Evolutionary conservation across 805 yeast genomes (phyloP), one percentile per base, ranked within the genome.

Genomic region (Kuraishia ogatae): DNA sequence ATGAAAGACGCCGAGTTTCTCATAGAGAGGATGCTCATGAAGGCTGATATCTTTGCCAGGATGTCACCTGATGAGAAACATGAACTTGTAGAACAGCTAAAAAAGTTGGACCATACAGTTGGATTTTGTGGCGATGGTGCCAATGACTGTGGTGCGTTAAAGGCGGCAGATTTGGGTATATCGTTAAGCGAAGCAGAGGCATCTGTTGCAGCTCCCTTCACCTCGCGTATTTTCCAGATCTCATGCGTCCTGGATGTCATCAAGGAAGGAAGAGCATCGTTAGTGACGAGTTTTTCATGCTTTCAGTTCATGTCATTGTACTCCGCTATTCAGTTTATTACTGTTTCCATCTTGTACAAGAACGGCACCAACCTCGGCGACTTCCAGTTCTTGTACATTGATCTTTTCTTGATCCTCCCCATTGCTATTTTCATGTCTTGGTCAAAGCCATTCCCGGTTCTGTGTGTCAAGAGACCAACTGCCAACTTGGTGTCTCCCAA

Each of bases 111-210:
- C 64, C 93, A 93, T 66, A 89, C 96, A 0, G 96, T 90, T 51
- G 97, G 97, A 2, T 94, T 94, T 69, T 94, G 98, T 71, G 99
- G 99, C 43, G 99, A 94, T 72, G 99, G 99, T 60, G 99, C 99
- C 5, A 94, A 94, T 70, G 99, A 94, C 66, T 94, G 98, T 71
- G 99, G 99, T 61, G 99, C 99, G 0, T 75, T 94, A 56, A 94
- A 93, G 64, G 97, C 97, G 15, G 98, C 99, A 0, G 97, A 94
- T 71, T 96, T 96, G 53, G 99, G 99, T 19, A 83, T 94, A 20
- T 93, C 98, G 0, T 72, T 94, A 51, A 89, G 97, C 28, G 99
- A 94, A 67, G 99, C 98, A 0, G 99, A 94, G 66, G 99, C 99
- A 0, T 88, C 96, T 2, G 97, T 94, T 19, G 99, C 99, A 0